These are phyloP conservation scores for Pythium coloratum DNA, from an alignment of 352 stramenopile genomes.

Conservation along the genomic window DNA sequence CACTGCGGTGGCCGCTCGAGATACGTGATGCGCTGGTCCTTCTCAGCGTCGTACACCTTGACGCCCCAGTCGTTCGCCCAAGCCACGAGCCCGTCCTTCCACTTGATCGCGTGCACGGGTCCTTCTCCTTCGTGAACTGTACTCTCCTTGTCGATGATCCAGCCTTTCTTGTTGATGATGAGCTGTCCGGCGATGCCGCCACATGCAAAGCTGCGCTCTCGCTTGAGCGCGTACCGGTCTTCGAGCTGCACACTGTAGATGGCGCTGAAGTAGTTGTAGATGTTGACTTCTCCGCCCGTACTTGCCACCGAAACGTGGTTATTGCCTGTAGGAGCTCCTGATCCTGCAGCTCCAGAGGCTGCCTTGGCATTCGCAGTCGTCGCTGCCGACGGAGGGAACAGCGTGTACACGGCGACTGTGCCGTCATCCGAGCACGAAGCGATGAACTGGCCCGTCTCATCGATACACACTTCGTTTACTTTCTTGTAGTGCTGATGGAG, in stretches of 20 bases:
- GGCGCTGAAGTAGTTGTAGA: conserved; percentile 88
- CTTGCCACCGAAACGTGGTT: conserved; percentile 54
- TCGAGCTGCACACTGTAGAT: conserved; percentile 82
- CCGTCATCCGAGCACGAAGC: conserved; percentile 85
- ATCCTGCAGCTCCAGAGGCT: conserved; percentile 27
- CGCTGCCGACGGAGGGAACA: conserved; percentile 44
- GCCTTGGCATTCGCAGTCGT: conserved; percentile 23
- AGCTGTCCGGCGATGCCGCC: conserved; percentile 75
- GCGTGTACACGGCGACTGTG: conserved; percentile 77
- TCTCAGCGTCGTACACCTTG: conserved; percentile 80
- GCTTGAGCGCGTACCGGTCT: conserved; percentile 75
- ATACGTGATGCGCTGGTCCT: conserved; percentile 79
- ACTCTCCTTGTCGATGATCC: conserved; percentile 87
- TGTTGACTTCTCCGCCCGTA: conserved; percentile 82
- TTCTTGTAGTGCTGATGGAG: conserved; percentile 89
- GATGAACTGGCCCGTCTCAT: conserved; percentile 85
- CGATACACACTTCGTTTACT: conserved; percentile 83
- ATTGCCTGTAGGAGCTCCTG: conserved; percentile 14
- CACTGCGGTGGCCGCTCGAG: conserved; percentile 79
- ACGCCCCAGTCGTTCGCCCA: conserved; percentile 89
- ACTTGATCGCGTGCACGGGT: conserved; percentile 78
- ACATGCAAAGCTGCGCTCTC: conserved; percentile 81
- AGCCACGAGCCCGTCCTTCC: conserved; percentile 71
- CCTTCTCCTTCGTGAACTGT: conserved; percentile 85
- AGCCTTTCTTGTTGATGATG: conserved; percentile 87